phyloP scores from a whole-genome alignment of 345 rosid species.

The Melaleuca quinquenervia region DNA sequence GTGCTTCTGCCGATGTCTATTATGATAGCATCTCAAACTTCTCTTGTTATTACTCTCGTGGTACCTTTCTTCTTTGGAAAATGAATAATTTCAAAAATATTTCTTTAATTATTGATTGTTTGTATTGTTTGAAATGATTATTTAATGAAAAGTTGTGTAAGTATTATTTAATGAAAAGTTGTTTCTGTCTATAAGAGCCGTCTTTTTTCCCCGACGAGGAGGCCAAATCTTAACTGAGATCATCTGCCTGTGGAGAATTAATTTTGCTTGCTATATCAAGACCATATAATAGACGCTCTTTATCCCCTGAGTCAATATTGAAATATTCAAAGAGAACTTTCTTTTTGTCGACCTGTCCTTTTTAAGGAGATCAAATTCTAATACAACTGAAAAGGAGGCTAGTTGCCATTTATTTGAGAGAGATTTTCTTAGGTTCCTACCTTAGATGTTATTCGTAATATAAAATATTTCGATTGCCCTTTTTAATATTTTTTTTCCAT shows the following conservation, averaged over 20 bases:
- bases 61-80: too few species aligned
- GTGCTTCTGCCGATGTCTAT: background rate
- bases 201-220: background rate
- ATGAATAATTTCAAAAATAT: too few species aligned
- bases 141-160: too few species aligned
- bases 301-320: too few species aligned
- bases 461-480: background rate
- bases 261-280: background rate
- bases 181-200: background rate
- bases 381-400: background rate
- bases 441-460: background rate
- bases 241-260: background rate
- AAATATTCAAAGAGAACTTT: too few species aligned
- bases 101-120: too few species aligned
- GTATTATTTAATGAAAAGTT: too few species aligned
- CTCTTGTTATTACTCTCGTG: too few species aligned
- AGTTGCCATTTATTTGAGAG: background rate
- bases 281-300: background rate
- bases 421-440: background rate
- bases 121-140: too few species aligned
- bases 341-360: background rate
- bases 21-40: too few species aligned
- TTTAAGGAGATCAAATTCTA: background rate
- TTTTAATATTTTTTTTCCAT: too few species aligned
- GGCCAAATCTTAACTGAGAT: background rate